Base-by-base conservation (phyloP, 1,284 basidiomycete species). In the Ustilago xerochloae region DNA sequence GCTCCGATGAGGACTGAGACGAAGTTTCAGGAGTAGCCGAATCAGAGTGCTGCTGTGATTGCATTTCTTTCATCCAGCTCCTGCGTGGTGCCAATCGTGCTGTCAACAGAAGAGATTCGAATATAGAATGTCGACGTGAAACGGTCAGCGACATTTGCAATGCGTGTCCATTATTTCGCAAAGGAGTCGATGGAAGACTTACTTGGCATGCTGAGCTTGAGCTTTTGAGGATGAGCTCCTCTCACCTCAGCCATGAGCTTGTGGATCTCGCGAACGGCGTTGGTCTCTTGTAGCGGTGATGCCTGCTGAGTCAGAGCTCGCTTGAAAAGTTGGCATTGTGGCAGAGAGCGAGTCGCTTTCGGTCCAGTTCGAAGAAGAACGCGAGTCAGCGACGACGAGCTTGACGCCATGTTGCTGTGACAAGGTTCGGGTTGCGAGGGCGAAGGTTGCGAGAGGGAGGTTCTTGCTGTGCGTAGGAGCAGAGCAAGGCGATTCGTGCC, bases 61-160 rank as follows among this genome's bases (percentile, higher is more conserved):
- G 63, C 55, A 72, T 74, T 30, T 77, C 72, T 29, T 65, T 72
- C 38, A 54, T 67, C 75, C 75, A 77, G 55, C 63, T 75, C 6
- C 72, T 52, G 32, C 53, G 69, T 15, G 72, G 72, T 10, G 67
- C 63, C 8, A 77, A 51, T n/a, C 75, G 71, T 1, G 72, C 69
- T 63, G 51, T 13, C 22, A 43, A 13, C 15, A 13, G 22, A 9
- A 24, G 13, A n/a, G n/a, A n/a, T n/a, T n/a, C n/a, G 39, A 24
- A 43, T 12, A 26, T 1, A 26, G 16, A 32, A 9, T 1, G n/a
- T 1, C 15, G 18, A 28, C 13, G 22, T 24, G 39, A 24, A 43
- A 6, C 22, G 4, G 41, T 43, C 22, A 43, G 41, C 16, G n/a
- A 20, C 12, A 22, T 43, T 13, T 43, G 13, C 22, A 10, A 6